phyloP scores from a whole-genome alignment of 2,329 filamentous ascomycete species.

The Trichoderma atroviride region DNA sequence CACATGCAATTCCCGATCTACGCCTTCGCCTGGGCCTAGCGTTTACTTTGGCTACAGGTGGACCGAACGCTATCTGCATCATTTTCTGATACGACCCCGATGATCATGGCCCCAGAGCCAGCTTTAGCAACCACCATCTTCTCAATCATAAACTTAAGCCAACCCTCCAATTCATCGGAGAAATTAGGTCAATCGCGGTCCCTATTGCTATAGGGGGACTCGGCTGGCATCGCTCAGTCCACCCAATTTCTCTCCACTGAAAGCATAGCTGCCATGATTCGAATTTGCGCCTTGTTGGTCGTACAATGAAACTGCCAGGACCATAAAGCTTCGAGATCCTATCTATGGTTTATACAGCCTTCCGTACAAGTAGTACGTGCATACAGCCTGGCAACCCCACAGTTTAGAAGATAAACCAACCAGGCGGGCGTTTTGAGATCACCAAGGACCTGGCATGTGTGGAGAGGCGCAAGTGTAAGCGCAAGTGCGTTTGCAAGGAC shows the following conservation, averaged over 20 bases:
- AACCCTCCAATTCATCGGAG: background rate
- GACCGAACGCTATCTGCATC: background rate
- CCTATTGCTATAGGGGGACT: background rate
- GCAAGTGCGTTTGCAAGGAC: constrained; percentile 16
- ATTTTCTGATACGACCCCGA: background rate
- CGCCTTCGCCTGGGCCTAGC: background rate
- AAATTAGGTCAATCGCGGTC: background rate
- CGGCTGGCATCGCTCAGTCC: background rate
- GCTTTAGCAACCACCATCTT: background rate
- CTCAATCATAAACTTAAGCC: background rate
- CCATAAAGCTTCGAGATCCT: background rate
- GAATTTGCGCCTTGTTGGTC: background rate
- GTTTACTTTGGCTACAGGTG: background rate
- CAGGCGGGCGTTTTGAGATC: constrained; percentile 11
- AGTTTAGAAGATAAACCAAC: background rate
- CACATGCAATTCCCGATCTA: background rate
- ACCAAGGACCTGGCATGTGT: constrained; percentile 17
- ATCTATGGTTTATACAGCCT: background rate
- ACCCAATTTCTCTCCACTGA: background rate
- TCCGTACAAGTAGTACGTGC: background rate
- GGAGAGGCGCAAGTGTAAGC: constrained; percentile 19
- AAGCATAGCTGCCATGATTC: background rate
- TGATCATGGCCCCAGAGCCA: background rate
- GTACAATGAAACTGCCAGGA: background rate
- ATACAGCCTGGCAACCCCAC: constrained; percentile 21